Base-by-base conservation (phyloP, 768 basidiomycete genomes). In the Termitomyces titanicus region DNA sequence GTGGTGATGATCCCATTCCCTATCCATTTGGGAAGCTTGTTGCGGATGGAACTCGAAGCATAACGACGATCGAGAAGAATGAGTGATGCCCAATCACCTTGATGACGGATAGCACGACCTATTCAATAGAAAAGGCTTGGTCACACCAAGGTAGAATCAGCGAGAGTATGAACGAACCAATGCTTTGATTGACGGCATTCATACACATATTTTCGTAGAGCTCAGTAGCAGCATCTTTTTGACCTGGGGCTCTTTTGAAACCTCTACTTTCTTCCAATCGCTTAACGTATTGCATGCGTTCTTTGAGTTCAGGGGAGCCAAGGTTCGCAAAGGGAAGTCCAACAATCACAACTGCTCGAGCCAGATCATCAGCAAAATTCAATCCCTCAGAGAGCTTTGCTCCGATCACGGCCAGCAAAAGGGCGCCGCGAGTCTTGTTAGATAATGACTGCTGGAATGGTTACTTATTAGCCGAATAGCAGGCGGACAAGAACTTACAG, bases 321-420 rank as follows among this genome's bases (percentile, higher is more conserved):
- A 90, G 78, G 68, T 96, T 98, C 9, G 96, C 88, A 68, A 94
- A 99, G 0, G 96, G 96, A 3, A 99, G 79, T 3, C 97, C 97
- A 45, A 96, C 78, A 55, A 95, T 81, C 29, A 94, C 75, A 22
- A 97, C 92, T 11, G 85, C 88, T 29, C 94, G 86, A 2, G 94
- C 94, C 15, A 92, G 82, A 46, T 85, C 80, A 66, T 93, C 89
- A 18, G 85, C 79, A 63, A 88, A 88, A 62, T 87, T 86, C 37
- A 86, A 68, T 8, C 95, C 96, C 71, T 99, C 97, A 0, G 93
- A 95, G n/a, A 99, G 80, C 67, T 98, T 98, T 25, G 94, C 96
- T 17, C 95, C 95, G 25, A 98, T 88, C 10, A 98, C 97, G 2
- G 97, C 96, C 53, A 98, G 87, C 5, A 99, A 74, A 37, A 99